Base-by-base conservation (phyloP, 108 stramenopile genomes). In the Nitzschia sp. region DNA sequence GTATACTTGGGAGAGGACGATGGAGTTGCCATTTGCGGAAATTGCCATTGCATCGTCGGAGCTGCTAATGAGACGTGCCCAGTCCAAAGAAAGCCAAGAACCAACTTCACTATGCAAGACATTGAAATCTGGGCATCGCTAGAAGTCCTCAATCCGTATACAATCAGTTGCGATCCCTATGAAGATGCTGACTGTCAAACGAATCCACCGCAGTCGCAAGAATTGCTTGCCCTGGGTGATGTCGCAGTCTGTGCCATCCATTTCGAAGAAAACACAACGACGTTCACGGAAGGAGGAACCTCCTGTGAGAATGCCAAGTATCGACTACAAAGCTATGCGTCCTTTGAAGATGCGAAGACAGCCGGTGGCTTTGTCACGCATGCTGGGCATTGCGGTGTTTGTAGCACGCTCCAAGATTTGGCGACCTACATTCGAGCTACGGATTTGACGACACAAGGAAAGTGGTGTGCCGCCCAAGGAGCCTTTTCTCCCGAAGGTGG, bases 311-410 rank as follows among this genome's bases (percentile, higher is more conserved):
- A 41, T 41, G 6, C 38, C 38, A 41, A 13, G 13, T 41, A 41
- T 41, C 13, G 38, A 13, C 38, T 41, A 13, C 44, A 71, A 28
- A 58, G 55, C 6, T 77, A 72, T 58, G 58, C 70, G 6, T 54
- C 55, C 33, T 25, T 13, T 22, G 22, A 34, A 1, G 70, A 58
- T 9, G 70, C 76, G 17, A 57, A 52, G 30, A 21, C 26, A 30
- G 68, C 60, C 16, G 75, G 75, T 26, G 75, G 67, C 27, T 55
- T 57, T 53, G 69, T 80, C 34, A 80, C 79, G 9, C 79, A 80
- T 30, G 0, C 28, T 5, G 74, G 74, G 0, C n/a, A 52, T 22
- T 80, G 79, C 56, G 79, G 74, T 0, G 74, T 69, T 31, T 80
- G 79, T 35, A 66, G 64, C 28, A 75, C 63, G 25, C 35, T 65